phyloP scores from a whole-genome alignment of 192 early-diverging fungal species.

The Diversispora epigaea region DNA sequence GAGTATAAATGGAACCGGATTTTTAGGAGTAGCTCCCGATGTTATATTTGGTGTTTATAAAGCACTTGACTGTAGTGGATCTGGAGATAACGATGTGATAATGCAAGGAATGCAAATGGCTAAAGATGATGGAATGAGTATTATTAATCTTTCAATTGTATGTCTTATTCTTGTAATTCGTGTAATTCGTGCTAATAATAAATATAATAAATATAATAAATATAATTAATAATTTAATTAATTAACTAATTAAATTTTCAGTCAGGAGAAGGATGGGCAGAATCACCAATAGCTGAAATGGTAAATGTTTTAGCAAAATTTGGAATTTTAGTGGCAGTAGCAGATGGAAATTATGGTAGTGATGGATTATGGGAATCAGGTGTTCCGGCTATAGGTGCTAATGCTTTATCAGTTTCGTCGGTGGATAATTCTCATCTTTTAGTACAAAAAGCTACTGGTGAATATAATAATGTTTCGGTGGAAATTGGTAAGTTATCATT shows the following conservation, averaged over 20 bases:
- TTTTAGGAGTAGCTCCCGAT: constrained; percentile 66
- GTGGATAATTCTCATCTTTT: constrained; percentile 39
- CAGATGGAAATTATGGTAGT: constrained; percentile 76
- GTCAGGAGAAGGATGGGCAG: constrained; percentile 41
- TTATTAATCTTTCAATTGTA: constrained; percentile 31
- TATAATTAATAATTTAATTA: constrained; percentile 1
- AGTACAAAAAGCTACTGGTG: neutral
- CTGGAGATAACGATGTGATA: constrained; percentile 52
- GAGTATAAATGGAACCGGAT: constrained; percentile 36
- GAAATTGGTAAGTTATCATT: no score
- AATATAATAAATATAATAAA: no score
- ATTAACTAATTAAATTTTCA: neutral
- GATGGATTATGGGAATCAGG: constrained; percentile 43
- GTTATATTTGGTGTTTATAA: constrained; percentile 68
- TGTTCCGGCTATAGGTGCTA: constrained; percentile 32
- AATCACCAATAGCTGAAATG: constrained; percentile 49
- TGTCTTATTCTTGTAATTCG: neutral
- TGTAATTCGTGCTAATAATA: neutral
- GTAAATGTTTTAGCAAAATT: constrained; percentile 44
- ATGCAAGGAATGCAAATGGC: constrained; percentile 44
- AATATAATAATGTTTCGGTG: no score
- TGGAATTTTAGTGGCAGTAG: constrained; percentile 62
- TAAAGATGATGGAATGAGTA: constrained; percentile 40
- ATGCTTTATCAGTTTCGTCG: constrained; percentile 56
- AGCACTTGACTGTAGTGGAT: constrained; percentile 57